Evolutionary conservation across 2,329 filamentous ascomycete species (phyloP), one percentile per base, ranked within the genome.

Genomic region (Botrytis medusae): DNA sequence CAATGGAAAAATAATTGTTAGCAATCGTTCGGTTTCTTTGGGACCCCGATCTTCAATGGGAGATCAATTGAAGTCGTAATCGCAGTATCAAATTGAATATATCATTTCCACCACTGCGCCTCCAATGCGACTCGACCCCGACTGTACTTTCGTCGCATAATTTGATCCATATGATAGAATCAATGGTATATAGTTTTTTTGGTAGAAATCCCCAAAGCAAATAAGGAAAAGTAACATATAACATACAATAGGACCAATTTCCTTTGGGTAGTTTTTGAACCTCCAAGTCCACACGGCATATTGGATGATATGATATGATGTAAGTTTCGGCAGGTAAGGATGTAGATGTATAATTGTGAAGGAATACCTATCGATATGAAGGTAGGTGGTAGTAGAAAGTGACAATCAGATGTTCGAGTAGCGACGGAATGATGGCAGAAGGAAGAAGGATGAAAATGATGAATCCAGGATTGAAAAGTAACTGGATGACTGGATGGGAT

Each of bases 211-310:
- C 25, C 51, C 20, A 25, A 48, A 46, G 9, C 48, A 37, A 29
- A 40, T 44, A 46, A 48, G 37, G 12, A 32, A 59, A 59, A 32
- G 32, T 1, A 42, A 12, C 44, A 54, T 32, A 34, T 3, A 44
- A 87, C 87, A 75, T 86, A 92, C 89, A 93, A 84, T 76, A 93
- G 85, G 79, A 93, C 91, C 84, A 93, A 87, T 86, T 93, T 93
- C 81, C 91, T 87, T 85, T 92, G 90, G 78, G 92, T 90, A 73
- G 91, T 90, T 84, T 92, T 88, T 75, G 85, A 86, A 78, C 87
- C 86, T 79, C 87, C 86, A 79, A 81, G 37, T 78, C 80, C 80
- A 73, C 80, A 81, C 74, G 77, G 77, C 80, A 81, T 81, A 42
- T 68, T 78, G 74, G 37, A 44, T 51, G 44, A 44, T 61, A n/a